Conservation (phyloP, 192 early-diverging fungal species). For the Haplosporangium gracile region DNA sequence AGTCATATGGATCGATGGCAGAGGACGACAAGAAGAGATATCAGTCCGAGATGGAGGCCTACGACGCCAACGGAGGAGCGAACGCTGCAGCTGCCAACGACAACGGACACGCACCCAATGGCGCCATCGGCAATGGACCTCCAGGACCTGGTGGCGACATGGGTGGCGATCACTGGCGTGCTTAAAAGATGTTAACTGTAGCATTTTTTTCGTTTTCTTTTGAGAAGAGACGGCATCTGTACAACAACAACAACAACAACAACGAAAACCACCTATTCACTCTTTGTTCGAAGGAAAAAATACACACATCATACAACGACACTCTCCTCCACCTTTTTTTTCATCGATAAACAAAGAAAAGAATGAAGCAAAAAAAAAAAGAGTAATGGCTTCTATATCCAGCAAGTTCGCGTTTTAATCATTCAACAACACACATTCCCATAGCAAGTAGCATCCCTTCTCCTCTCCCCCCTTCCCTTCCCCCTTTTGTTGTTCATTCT, state of each 20-base stretch:
- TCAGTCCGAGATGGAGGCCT: conserved; percentile 51
- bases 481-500: background rate
- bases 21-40: conserved; percentile 58
- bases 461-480: background rate
- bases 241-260: background rate
- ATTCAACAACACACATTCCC: background rate
- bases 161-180: conserved; percentile 30
- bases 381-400: background rate
- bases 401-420: background rate
- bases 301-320: background rate
- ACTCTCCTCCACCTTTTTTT: too few species aligned
- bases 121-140: conserved; percentile 9
- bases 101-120: conserved; percentile 15
- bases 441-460: background rate
- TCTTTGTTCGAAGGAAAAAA: background rate
- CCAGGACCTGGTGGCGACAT: conserved; percentile 21
- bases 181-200: conserved; percentile 13
- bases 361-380: background rate
- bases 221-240: background rate
- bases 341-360: background rate
- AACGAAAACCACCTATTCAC: background rate
- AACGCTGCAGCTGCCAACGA: conserved; percentile 22
- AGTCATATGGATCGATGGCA: conserved; percentile 53
- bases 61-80: conserved; percentile 46
- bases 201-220: background rate